phyloP scores from a whole-genome alignment of 2,329 filamentous ascomycete genomes.

The Metarhizium sp. region DNA sequence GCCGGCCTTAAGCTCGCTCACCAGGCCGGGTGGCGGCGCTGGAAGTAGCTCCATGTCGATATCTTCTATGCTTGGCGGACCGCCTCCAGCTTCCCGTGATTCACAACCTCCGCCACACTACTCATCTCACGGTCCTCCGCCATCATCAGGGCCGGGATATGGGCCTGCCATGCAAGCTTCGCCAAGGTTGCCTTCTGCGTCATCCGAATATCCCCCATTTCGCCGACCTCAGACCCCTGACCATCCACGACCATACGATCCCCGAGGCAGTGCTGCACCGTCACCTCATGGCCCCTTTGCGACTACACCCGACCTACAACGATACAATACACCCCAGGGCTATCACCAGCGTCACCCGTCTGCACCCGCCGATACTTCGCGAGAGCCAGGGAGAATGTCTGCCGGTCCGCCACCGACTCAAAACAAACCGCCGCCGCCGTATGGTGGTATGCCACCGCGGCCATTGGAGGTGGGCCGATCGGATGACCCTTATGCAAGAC shows the following conservation, averaged over 20 bases:
- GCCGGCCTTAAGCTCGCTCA: conserved; percentile 40
- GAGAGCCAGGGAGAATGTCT: conserved; percentile 28
- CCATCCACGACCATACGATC: conserved; percentile 46
- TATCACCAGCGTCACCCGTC: conserved; percentile 44
- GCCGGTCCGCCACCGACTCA: conserved; percentile 38
- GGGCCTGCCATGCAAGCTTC: conserved; percentile 43
- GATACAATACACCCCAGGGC: conserved; percentile 49
- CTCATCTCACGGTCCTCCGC: conserved; percentile 28
- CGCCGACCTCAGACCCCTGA: conserved; percentile 68
- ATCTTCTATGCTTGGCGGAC: conserved; percentile 49
- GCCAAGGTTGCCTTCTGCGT: conserved; percentile 43
- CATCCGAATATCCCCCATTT: conserved; percentile 51
- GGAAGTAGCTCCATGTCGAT: conserved; percentile 51
- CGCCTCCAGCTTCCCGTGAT: conserved; percentile 33
- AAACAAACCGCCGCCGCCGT: conserved; percentile 35
- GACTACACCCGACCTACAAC: conserved; percentile 49
- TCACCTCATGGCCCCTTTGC: conserved; percentile 43
- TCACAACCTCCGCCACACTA: conserved; percentile 32
- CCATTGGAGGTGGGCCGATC: conserved; percentile 35
- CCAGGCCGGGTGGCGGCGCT: conserved; percentile 32
- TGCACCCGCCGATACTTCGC: conserved; percentile 33
- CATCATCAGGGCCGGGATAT: conserved; percentile 35
- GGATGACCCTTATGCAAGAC: conserved; percentile 36
- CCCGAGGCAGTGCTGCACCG: conserved; percentile 32
- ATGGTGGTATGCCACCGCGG: conserved; percentile 32